Evolutionary conservation across 2,329 filamentous ascomycete genomes (phyloP), one percentile per base, ranked within the genome.

Genomic region (Phoma sp.): DNA sequence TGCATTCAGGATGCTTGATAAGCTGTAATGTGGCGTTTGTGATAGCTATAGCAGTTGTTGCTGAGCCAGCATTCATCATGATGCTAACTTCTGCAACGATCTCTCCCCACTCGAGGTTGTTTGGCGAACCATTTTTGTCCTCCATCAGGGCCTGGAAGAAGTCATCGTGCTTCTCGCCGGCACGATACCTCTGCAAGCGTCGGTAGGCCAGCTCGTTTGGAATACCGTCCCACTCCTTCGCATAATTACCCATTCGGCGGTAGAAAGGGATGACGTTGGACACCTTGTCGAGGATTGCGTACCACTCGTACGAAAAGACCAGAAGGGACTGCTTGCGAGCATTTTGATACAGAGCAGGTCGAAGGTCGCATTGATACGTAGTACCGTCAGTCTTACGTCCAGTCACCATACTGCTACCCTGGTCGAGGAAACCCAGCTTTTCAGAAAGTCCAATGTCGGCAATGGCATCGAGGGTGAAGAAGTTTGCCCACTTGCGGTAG

Each of bases 121-220:
- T 74, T 0, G 76, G 66, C 7, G 68, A 66, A 0, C 78, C 77
- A 35, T 77, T 77, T 57, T 79, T 80, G 56, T 79, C 77, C 41
- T 80, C 80, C 80, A 86, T 83, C 4, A 86, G 66, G 0, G 77
- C 76, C 47, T 80, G 75, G 73, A 86, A 85, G 69, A 86, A 86
- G 60, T 86, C 84, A 39, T 83, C 79, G 0, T 86, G 75, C 55
- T 80, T 81, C 67, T 86, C 83, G 23, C 83, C 83, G 0, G 70
- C 71, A 22, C 77, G 65, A 58, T 83, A 81, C 3, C 80, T 71
- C 51, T 75, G 61, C 14, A 82, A 64, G 1, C 81, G 75, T 35
- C 78, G 63, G 1, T 70, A 75, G 0, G 80, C 74, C 1, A 78
- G 78, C 38, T 79, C 77, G 46, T 76, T 74, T 2, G 81, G 78